Conservation (phyloP, 2,329 filamentous ascomycete genomes). For the Drechmeria coniospora region DNA sequence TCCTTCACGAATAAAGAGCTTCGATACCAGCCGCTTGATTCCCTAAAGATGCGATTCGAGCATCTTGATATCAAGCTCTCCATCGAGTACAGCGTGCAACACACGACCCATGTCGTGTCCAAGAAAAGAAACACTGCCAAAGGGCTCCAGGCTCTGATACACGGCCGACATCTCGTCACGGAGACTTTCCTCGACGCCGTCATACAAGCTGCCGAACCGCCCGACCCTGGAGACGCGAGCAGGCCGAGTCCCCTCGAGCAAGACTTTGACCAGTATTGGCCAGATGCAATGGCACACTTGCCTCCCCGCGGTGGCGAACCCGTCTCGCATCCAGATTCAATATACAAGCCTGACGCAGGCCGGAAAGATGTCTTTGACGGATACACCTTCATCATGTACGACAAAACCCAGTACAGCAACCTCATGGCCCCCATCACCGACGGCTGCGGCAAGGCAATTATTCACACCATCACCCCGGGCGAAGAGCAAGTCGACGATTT, state of each 20-base stretch:
- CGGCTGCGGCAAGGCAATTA: conserved; percentile 68
- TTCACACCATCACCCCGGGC: conserved; percentile 43
- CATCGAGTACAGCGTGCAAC: conserved; percentile 49
- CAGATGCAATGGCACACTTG: conserved; percentile 54
- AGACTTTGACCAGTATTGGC: conserved; percentile 71
- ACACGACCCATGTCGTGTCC: conserved; percentile 77
- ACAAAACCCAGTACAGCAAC: conserved; percentile 58
- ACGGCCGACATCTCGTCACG: conserved; percentile 63
- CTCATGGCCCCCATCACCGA: conserved; percentile 60
- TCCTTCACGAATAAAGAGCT: conserved; percentile 52
- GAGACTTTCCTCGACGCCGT: conserved; percentile 61
- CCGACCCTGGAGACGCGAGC: conserved; percentile 29
- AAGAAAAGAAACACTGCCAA: conserved; percentile 83
- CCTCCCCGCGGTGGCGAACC: conserved; percentile 66
- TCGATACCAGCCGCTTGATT: conserved; percentile 47
- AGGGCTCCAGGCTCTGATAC: conserved; percentile 72
- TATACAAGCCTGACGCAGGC: conserved; percentile 53
- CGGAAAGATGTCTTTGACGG: conserved; percentile 65
- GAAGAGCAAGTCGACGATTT: conserved; percentile 61
- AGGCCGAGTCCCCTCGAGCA: conserved; percentile 48
- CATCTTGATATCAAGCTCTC: conserved; percentile 79
- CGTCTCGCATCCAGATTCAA: conserved; percentile 47
- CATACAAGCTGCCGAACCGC: conserved; percentile 38
- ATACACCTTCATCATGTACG: conserved; percentile 80
- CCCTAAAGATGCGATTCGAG: conserved; percentile 53